These are phyloP conservation scores for Alternaria panax DNA, from an alignment of 2,329 filamentous ascomycete species.

Conservation along the genomic window DNA sequence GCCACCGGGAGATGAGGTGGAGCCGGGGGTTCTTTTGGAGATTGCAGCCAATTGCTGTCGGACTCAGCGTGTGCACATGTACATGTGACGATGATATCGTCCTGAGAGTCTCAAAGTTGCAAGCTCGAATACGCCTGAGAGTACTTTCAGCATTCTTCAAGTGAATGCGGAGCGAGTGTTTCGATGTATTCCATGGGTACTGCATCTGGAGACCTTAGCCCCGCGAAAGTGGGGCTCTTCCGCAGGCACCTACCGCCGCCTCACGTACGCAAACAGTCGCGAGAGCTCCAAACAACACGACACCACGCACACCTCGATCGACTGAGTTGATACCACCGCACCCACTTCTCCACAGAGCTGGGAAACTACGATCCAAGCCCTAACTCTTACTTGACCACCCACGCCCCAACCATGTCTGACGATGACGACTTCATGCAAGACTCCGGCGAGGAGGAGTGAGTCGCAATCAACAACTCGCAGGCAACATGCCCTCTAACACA, in stretches of 20 bases:
- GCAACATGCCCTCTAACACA: slow-evolving; percentile 26
- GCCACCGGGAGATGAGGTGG: background rate
- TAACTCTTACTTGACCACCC: background rate
- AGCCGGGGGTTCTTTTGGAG: background rate
- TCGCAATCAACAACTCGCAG: background rate
- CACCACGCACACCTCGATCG: background rate
- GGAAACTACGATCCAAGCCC: background rate
- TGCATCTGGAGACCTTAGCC: slow-evolving; percentile 7
- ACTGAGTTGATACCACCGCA: background rate
- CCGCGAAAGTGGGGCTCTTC: slow-evolving; percentile 20
- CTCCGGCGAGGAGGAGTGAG: slow-evolving; percentile 84
- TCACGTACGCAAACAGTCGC: slow-evolving; percentile 22
- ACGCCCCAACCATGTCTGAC: slow-evolving; percentile 70
- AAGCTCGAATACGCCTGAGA: background rate
- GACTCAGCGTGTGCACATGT: background rate
- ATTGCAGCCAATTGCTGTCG: background rate
- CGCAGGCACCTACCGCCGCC: slow-evolving; percentile 27
- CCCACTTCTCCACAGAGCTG: background rate
- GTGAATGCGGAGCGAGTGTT: background rate
- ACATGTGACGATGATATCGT: background rate
- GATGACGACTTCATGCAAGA: slow-evolving; percentile 95
- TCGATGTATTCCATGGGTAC: slow-evolving; percentile 8
- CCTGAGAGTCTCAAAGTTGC: background rate
- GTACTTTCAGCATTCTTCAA: background rate
- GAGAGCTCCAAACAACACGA: slow-evolving; percentile 10